These are phyloP conservation scores for Ajuga chamaepitys DNA, from an alignment of 257 asterid genomes.

Conservation along the genomic window DNA sequence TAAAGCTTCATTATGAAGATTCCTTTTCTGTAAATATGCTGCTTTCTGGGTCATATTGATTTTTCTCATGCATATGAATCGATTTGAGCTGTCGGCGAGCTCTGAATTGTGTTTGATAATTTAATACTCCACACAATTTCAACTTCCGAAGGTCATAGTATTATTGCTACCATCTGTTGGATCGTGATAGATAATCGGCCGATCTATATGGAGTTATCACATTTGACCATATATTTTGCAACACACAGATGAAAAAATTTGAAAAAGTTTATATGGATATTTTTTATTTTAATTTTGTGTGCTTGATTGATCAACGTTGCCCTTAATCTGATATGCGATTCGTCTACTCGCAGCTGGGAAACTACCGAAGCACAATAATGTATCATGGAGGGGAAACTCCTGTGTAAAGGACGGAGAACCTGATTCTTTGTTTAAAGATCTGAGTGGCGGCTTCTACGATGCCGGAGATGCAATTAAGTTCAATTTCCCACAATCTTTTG, in stretches of 20 bases:
- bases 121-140: background rate
- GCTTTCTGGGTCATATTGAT: too few species aligned
- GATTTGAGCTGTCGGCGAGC: background rate
- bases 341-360: constrained; percentile 66
- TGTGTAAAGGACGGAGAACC: constrained; percentile 66
- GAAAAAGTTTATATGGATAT: background rate
- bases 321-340: constrained; percentile 8
- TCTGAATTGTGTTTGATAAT: background rate
- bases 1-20: background rate
- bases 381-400: constrained; percentile 95
- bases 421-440: constrained; percentile 52
- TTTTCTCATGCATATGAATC: background rate
- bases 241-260: background rate
- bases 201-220: background rate
- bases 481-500: constrained; percentile 78
- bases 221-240: background rate
- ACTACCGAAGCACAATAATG: constrained; percentile 84
- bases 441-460: constrained; percentile 83
- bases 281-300: background rate
- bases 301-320: background rate
- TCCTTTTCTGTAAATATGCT: background rate
- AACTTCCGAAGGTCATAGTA: background rate
- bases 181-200: background rate
- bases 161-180: background rate
- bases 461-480: constrained; percentile 98